These are phyloP conservation scores for Aspergillus nidulans DNA, from an alignment of 495 filamentous ascomycete species.

Conservation along the genomic window DNA sequence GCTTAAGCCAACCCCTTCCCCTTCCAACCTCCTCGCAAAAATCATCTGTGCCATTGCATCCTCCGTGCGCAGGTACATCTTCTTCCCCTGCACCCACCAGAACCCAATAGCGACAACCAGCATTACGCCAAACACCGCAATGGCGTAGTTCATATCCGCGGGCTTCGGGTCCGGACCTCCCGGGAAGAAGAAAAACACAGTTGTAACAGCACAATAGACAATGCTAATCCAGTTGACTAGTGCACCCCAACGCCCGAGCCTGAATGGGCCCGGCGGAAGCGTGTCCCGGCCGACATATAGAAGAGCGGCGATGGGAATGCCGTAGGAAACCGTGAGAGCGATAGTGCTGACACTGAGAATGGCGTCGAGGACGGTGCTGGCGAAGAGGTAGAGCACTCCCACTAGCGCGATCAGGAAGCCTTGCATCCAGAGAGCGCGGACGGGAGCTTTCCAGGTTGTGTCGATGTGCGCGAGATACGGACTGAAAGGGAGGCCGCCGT, in stretches of 20 bases:
- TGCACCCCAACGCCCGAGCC: slow-evolving; percentile 29
- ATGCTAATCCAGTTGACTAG: slow-evolving; percentile 37
- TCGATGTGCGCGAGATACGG: slow-evolving; percentile 40
- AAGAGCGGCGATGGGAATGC: slow-evolving; percentile 35
- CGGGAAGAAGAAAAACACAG: slow-evolving; percentile 45
- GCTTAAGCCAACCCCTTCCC: background rate
- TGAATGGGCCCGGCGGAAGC: slow-evolving; percentile 36
- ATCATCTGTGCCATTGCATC: slow-evolving; percentile 40
- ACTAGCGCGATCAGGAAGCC: slow-evolving; percentile 39
- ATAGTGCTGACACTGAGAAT: slow-evolving; percentile 46
- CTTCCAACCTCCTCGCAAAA: slow-evolving; percentile 19
- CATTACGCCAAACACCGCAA: slow-evolving; percentile 48
- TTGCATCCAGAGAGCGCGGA: slow-evolving; percentile 42
- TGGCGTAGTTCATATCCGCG: slow-evolving; percentile 44
- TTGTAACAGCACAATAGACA: slow-evolving; percentile 39
- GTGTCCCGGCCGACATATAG: slow-evolving; percentile 38
- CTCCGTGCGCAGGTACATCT: slow-evolving; percentile 38
- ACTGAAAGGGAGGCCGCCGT: slow-evolving; percentile 49
- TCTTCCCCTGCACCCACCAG: slow-evolving; percentile 35
- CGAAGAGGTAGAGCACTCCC: slow-evolving; percentile 43
- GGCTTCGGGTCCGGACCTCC: slow-evolving; percentile 32
- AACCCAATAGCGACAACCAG: slow-evolving; percentile 39
- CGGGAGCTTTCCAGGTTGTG: slow-evolving; percentile 39
- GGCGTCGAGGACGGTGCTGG: slow-evolving; percentile 41
- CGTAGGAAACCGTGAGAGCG: slow-evolving; percentile 43